Evolutionary conservation across 176 grass and related monocot species (phyloP).

Genomic region (Pharus latifolius): DNA sequence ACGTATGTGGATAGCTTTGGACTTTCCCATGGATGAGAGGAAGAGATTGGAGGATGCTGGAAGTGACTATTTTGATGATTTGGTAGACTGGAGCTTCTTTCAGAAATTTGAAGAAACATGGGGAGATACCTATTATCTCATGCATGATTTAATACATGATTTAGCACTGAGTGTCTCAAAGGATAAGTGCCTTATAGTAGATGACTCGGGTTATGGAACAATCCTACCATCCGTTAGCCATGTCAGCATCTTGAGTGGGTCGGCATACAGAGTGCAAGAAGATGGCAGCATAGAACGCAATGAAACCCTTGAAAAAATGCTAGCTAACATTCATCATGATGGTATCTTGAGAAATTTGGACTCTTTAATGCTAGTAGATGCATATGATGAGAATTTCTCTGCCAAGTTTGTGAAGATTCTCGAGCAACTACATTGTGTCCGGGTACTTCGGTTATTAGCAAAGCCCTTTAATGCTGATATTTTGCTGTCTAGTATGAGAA

Average conservation of each 20-base stretch:
- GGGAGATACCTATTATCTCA: neutral
- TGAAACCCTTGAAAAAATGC: slow-evolving; percentile 3
- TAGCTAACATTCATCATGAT: neutral
- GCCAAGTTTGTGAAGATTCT: neutral
- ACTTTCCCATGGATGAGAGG: neutral
- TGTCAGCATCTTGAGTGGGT: neutral
- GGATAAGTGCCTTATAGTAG: neutral
- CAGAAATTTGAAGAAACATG: neutral
- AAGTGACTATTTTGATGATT: slow-evolving; percentile 11
- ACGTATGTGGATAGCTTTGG: slow-evolving; percentile 33
- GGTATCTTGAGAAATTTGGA: neutral
- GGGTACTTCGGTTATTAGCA: slow-evolving; percentile 13
- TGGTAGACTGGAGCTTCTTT: slow-evolving; percentile 32
- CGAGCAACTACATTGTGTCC: neutral
- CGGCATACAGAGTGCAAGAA: neutral
- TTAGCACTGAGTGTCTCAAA: slow-evolving; percentile 8
- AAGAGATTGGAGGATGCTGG: slow-evolving; percentile 5
- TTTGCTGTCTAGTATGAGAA: neutral
- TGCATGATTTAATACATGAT: slow-evolving; percentile 55
- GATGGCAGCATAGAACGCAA: neutral
- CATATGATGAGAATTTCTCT: slow-evolving; percentile 15
- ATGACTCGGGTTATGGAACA: neutral
- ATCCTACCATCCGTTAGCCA: neutral
- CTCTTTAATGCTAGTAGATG: neutral
- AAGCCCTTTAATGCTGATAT: neutral